phyloP scores from a whole-genome alignment of 192 early-diverging fungal species.

The Backusella luteola region DNA sequence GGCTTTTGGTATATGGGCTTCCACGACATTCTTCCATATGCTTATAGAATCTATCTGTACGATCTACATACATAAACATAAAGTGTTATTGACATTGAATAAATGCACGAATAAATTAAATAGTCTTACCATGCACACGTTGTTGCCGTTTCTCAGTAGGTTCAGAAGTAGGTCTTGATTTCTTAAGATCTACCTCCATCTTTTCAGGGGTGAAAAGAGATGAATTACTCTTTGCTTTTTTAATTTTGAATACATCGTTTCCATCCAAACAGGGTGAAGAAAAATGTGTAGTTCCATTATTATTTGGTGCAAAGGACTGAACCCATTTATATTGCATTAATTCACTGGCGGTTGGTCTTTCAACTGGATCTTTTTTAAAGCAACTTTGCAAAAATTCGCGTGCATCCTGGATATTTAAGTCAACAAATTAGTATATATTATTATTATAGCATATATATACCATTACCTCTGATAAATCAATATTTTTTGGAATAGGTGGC shows the following conservation, averaged over 20 bases:
- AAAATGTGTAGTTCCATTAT: not conserved
- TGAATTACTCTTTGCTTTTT: slow-evolving; percentile 3
- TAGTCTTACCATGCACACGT: not conserved
- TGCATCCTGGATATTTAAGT: not conserved
- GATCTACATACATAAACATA: not conserved
- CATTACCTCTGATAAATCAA: slow-evolving; percentile 48
- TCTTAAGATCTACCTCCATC: not conserved
- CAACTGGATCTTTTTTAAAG: slow-evolving; percentile 76
- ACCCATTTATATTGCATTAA: slow-evolving; percentile 77
- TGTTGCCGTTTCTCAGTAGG: not conserved
- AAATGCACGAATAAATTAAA: not conserved
- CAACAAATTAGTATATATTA: too few species aligned
- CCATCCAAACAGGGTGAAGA: not conserved
- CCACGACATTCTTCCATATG: not conserved
- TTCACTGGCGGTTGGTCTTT: slow-evolving; percentile 69
- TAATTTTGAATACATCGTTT: not conserved
- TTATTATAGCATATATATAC: not conserved
- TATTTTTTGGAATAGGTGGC: slow-evolving; percentile 79
- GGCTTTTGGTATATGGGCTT: not conserved
- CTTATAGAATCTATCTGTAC: not conserved
- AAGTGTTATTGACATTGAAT: not conserved
- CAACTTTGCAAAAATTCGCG: slow-evolving; percentile 78
- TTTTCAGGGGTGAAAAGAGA: not conserved
- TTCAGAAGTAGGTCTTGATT: not conserved
- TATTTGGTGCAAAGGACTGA: not conserved